A percentile compares a stretch with the other conserved stretches of the same genome.
Conservation (phyloP, 495 filamentous ascomycete species). For the Beverwykella pulmonaria region DNA sequence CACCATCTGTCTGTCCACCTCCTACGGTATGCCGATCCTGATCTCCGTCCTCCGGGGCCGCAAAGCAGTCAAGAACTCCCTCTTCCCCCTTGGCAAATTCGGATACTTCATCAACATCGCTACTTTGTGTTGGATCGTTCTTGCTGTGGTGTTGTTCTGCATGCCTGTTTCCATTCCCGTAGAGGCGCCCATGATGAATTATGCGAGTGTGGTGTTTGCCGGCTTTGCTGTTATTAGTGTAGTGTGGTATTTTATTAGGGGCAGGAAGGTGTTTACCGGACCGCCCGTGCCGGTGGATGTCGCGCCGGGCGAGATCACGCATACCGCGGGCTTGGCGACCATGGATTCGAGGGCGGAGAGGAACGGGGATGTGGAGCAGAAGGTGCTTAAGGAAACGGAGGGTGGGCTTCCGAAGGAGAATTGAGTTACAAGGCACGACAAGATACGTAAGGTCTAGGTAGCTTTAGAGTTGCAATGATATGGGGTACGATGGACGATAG, state of each 20-base stretch:
- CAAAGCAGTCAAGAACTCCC: conserved; percentile 51
- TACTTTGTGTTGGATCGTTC: conserved; percentile 55
- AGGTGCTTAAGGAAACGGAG: conserved; percentile 1
- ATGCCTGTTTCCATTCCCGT: conserved; percentile 60
- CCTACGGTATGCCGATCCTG: conserved; percentile 66
- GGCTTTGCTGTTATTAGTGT: conserved; percentile 44
- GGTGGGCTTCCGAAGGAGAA: neutral
- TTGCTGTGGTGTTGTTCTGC: conserved; percentile 58
- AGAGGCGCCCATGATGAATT: conserved; percentile 45
- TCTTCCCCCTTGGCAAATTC: conserved; percentile 56
- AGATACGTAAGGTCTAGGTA: too few species aligned
- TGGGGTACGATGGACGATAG: too few species aligned
- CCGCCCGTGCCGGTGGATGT: conserved; percentile 43
- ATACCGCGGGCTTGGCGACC: conserved; percentile 18
- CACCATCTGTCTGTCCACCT: conserved; percentile 64
- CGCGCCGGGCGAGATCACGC: conserved; percentile 30
- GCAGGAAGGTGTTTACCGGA: conserved; percentile 43
- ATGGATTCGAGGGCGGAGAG: conserved; percentile 13
- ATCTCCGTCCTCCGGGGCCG: conserved; percentile 58
- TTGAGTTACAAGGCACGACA: neutral
- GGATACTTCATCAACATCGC: conserved; percentile 57
- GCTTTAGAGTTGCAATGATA: too few species aligned
- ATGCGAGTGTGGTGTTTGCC: conserved; percentile 44
- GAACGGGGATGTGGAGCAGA: conserved; percentile 28
- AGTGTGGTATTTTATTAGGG: conserved; percentile 44